phyloP scores from a whole-genome alignment of 176 grass and related monocot genomes.

The Aegilops bicornis region DNA sequence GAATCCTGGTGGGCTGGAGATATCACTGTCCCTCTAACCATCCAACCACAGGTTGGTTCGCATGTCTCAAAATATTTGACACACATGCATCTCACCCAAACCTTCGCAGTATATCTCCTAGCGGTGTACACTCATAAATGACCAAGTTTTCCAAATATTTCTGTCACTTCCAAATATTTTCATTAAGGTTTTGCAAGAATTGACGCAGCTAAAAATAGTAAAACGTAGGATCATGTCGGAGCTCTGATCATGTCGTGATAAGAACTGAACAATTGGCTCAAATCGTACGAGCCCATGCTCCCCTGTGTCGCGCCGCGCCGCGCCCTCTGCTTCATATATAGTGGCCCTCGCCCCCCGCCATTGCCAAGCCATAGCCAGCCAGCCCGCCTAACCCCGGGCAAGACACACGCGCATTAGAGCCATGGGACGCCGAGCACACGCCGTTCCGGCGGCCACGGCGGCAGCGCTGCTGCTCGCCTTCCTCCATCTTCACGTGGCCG shows the following conservation, averaged over 20 bases:
- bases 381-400: too few species aligned
- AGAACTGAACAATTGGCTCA: neutral
- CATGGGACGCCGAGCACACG: conserved; percentile 45
- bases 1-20: too few species aligned
- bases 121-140: too few species aligned
- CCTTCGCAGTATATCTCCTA: too few species aligned
- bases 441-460: neutral
- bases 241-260: too few species aligned
- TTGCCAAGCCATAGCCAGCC: neutral
- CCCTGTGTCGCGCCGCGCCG: neutral
- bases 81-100: too few species aligned
- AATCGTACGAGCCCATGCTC: neutral
- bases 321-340: conserved; percentile 19
- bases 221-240: too few species aligned
- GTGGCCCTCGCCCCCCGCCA: neutral
- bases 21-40: too few species aligned
- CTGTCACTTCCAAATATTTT: neutral
- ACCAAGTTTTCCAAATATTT: neutral
- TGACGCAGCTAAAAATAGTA: too few species aligned
- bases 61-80: too few species aligned
- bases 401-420: neutral
- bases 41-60: too few species aligned
- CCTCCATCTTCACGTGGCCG: neutral
- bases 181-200: neutral
- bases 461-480: neutral